Base-by-base conservation (phyloP, 2,329 filamentous ascomycete genomes). In the Mycosphaerella sp. region DNA sequence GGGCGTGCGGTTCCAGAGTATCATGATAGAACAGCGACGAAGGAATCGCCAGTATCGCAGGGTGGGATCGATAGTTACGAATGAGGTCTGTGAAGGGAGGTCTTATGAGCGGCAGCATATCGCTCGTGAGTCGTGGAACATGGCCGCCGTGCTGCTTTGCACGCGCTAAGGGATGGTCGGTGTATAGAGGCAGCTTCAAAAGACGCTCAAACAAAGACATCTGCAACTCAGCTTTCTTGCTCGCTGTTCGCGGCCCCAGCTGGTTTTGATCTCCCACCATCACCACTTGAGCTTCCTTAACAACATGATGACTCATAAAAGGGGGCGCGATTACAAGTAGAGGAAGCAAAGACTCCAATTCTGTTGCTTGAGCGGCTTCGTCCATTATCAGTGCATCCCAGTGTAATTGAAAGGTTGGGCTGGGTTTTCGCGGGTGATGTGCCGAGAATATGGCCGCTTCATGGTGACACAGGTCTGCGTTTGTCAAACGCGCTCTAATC, bases 211-310 rank as follows among this genome's bases (percentile, higher is more conserved):
- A 64, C 1, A 62, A 51, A 6, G 59, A 59, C 12, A 35, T 57
- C 40, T 59, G 56, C 14, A 62, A 48, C 0, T 42, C 41, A 4
- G 48, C 17, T 16, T 21, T 42, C 35, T 59, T 62, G 32, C 53
- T 62, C 6, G 59, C 60, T 18, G 62, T 64, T 5, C 62, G 58
- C 12, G 62, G 59, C 14, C 60, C 60, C 5, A 64, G 57, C 34
- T 64, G 62, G 34, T 62, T 50, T 17, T 62, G 59, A 37, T 64
- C 62, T 12, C 62, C 59, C 2, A 62, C 62, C 58, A 62, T 53
- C 2, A 60, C 54, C 10, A 62, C 55, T 5, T 54, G 18, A 35
- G 56, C 45, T 7, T n/a, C 17, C 7, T 37, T 39, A 0, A 43
- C 30, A 3, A 43, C 14, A 6, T 30, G 4, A 9, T 36, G 12